phyloP scores from a whole-genome alignment of 768 basidiomycete genomes.

The Agaricus blazei region DNA sequence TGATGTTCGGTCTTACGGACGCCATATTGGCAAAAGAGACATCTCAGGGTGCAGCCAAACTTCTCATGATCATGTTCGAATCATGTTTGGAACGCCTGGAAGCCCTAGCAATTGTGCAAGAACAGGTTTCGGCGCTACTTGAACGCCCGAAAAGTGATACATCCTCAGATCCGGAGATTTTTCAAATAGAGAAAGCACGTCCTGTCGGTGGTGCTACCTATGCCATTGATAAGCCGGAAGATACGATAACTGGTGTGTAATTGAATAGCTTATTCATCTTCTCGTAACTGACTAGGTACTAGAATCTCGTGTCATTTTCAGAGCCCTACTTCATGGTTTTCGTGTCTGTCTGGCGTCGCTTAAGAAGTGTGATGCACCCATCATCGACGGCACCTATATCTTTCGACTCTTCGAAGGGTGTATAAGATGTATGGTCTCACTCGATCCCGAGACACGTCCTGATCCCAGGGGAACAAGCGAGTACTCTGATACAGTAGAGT shows the following conservation, averaged over 20 bases:
- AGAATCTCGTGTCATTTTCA: constrained; percentile 87
- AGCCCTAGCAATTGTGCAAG: constrained; percentile 63
- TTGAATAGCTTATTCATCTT: constrained; percentile 2
- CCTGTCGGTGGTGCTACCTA: constrained; percentile 77
- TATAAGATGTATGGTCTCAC: constrained; percentile 79
- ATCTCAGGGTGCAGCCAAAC: constrained; percentile 55
- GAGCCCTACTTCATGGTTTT: constrained; percentile 85
- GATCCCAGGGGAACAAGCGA: constrained; percentile 33
- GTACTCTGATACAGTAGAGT: constrained; percentile 77
- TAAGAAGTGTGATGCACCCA: constrained; percentile 72
- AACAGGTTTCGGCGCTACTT: constrained; percentile 44
- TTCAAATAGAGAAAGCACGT: constrained; percentile 78
- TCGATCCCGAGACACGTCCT: constrained; percentile 59
- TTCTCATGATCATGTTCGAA: constrained; percentile 76
- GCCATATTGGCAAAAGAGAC: constrained; percentile 74
- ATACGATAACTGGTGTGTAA: constrained; percentile 68
- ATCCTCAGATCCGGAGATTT: constrained; percentile 38
- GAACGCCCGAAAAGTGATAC: constrained; percentile 43
- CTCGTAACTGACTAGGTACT: constrained; percentile 3
- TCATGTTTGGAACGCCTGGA: constrained; percentile 82
- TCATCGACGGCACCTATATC: constrained; percentile 83
- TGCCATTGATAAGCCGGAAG: constrained; percentile 78
- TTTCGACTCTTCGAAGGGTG: constrained; percentile 84
- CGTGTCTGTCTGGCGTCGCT: constrained; percentile 72
- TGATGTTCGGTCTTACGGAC: constrained; percentile 87